These are phyloP conservation scores for Paramyrothecium roridum DNA, from an alignment of 2,329 filamentous ascomycete species.

Conservation along the genomic window DNA sequence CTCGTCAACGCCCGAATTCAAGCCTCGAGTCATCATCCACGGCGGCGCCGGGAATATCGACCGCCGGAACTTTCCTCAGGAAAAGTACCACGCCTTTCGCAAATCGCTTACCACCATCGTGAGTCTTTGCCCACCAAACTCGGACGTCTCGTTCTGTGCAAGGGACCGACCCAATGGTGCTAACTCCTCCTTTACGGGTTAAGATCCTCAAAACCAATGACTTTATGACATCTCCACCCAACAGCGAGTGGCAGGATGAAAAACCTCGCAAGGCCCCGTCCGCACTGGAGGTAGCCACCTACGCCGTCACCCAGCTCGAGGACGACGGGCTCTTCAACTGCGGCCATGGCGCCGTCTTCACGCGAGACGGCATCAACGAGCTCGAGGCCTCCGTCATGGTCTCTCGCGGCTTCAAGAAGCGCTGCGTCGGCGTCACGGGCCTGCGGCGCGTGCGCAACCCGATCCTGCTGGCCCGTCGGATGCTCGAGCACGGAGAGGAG, in stretches of 20 bases:
- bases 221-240: conserved; percentile 40
- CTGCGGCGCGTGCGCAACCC: conserved; percentile 75
- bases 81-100: conserved; percentile 57
- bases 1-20: conserved; percentile 18
- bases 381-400: conserved; percentile 89
- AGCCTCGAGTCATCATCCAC: conserved; percentile 65
- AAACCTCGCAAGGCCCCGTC: conserved; percentile 31
- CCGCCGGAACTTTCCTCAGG: conserved; percentile 54
- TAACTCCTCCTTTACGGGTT: no score
- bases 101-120: conserved; percentile 61
- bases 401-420: conserved; percentile 67
- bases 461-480: conserved; percentile 66
- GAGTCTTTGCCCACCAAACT: conserved; percentile 10
- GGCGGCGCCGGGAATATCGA: conserved; percentile 71
- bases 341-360: conserved; percentile 83
- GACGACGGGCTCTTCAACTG: conserved; percentile 81
- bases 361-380: conserved; percentile 76
- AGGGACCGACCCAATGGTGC: no score
- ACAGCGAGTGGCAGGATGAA: conserved; percentile 6
- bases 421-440: conserved; percentile 74
- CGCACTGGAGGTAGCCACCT: conserved; percentile 71
- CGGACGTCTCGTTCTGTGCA: not conserved
- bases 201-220: conserved; percentile 41
- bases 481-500: conserved; percentile 65
- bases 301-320: conserved; percentile 74